Evolutionary conservation across 2,329 filamentous ascomycete species (phyloP).

Genomic region (Aureobasidium sp.): DNA sequence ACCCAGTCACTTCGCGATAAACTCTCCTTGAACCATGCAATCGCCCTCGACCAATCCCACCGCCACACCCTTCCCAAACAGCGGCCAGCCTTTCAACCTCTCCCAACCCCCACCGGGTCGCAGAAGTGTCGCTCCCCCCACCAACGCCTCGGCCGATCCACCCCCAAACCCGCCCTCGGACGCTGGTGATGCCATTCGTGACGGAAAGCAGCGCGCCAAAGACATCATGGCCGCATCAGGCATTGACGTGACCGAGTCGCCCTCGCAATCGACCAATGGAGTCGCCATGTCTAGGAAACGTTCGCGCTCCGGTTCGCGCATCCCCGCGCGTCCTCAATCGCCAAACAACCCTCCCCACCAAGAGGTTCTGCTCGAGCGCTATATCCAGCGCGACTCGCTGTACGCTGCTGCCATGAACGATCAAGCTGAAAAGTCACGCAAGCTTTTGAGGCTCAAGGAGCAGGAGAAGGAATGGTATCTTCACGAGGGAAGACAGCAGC

Average conservation of each 20-base stretch:
- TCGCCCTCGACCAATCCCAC: slow-evolving; percentile 8
- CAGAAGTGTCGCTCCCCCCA: slow-evolving; percentile 10
- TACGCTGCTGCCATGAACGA: slow-evolving; percentile 49
- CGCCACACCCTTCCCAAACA: slow-evolving; percentile 8
- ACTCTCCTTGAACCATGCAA: slow-evolving; percentile 10
- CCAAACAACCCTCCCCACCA: slow-evolving; percentile 23
- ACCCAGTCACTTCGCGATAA: slow-evolving; percentile 1
- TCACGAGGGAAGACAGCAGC: slow-evolving; percentile 55
- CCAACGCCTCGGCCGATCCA: slow-evolving; percentile 8
- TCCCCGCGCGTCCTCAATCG: slow-evolving; percentile 32
- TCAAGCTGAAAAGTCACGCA: slow-evolving; percentile 35
- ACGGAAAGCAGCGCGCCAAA: slow-evolving; percentile 55
- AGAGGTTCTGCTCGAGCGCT: slow-evolving; percentile 51
- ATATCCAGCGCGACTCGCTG: slow-evolving; percentile 57
- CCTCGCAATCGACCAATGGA: slow-evolving; percentile 25
- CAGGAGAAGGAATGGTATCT: slow-evolving; percentile 63
- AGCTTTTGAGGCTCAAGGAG: slow-evolving; percentile 54
- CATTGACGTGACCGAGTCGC: slow-evolving; percentile 28
- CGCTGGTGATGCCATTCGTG: slow-evolving; percentile 43
- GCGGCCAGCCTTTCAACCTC: slow-evolving; percentile 18
- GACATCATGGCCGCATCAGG: slow-evolving; percentile 51
- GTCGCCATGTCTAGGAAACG: slow-evolving; percentile 46
- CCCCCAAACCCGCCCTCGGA: slow-evolving; percentile 18
- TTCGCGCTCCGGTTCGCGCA: slow-evolving; percentile 52
- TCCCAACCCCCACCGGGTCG: slow-evolving; percentile 17